Conservation (phyloP, 345 rosid species). For the Gossypium rotundifolium region DNA sequence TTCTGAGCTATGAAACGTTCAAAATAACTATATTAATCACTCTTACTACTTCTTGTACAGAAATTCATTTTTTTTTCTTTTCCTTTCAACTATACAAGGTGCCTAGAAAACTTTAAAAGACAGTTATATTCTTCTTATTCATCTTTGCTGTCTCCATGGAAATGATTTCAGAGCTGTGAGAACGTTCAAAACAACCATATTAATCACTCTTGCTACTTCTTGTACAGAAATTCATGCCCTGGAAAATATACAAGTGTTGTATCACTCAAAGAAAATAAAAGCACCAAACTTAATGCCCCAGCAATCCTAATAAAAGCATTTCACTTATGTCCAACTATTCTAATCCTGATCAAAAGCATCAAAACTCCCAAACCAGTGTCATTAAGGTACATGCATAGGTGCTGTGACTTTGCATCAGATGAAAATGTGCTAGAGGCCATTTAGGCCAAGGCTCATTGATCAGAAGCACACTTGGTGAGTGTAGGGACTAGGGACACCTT, state of each 20-base stretch:
- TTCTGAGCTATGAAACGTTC: neutral
- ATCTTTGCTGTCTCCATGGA: neutral
- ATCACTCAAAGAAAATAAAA: neutral
- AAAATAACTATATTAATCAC: neutral
- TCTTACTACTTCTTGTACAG: neutral
- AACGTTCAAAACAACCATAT: neutral
- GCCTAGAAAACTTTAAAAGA: neutral
- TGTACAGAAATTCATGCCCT: neutral
- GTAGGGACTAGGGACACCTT: too few species aligned
- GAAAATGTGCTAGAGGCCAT: too few species aligned
- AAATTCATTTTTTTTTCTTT: neutral
- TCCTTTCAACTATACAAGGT: neutral
- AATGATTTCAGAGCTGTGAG: neutral
- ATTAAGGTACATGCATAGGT: too few species aligned
- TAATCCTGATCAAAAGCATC: neutral
- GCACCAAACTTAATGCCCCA: neutral
- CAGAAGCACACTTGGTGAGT: too few species aligned
- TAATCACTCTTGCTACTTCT: neutral
- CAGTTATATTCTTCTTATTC: neutral
- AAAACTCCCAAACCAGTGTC: neutral
- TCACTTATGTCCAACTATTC: neutral
- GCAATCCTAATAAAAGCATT: neutral
- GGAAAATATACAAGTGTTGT: neutral
- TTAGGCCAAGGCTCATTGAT: too few species aligned
- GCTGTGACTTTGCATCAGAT: too few species aligned